Conservation (phyloP, 1,284 basidiomycete genomes). For the Heliocybe sulcata region DNA sequence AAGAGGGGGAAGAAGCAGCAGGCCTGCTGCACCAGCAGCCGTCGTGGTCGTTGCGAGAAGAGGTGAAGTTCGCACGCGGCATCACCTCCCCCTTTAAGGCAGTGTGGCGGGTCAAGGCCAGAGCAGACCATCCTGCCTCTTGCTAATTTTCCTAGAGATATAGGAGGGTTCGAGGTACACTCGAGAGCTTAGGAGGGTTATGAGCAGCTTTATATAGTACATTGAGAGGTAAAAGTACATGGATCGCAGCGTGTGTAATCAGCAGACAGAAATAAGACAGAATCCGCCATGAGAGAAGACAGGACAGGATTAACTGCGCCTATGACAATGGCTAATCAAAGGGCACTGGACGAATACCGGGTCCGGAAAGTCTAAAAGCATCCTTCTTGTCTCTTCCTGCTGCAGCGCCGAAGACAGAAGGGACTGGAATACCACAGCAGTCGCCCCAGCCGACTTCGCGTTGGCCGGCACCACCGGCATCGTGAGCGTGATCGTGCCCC, state of each 20-base stretch:
- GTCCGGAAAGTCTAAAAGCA: conserved; percentile 35
- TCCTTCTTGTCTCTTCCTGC: conserved; percentile 36
- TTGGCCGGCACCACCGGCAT: conserved; percentile 53
- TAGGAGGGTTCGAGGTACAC: too few relatives aligned
- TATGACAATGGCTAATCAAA: conserved; percentile 49
- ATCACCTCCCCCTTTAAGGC: not conserved
- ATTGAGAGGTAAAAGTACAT: not conserved
- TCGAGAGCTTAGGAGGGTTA: not conserved
- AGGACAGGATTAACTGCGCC: not conserved
- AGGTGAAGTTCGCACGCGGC: not conserved
- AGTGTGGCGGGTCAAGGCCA: not conserved
- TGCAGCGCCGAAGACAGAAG: conserved; percentile 77
- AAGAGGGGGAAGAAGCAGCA: not conserved
- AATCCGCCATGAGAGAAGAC: not conserved
- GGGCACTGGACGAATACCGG: conserved; percentile 74
- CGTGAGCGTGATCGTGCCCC: conserved; percentile 40
- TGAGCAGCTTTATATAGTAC: not conserved
- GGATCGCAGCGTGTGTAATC: not conserved
- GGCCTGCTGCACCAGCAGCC: not conserved
- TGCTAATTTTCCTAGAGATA: too few relatives aligned
- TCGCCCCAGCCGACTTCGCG: conserved; percentile 78
- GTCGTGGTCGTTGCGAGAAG: conserved; percentile 1
- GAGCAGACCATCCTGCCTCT: too few relatives aligned
- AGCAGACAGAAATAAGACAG: not conserved
- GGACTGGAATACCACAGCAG: conserved; percentile 89